phyloP scores from a whole-genome alignment of 768 basidiomycete genomes.

The Tylopilus plumbeoviolaceoides region DNA sequence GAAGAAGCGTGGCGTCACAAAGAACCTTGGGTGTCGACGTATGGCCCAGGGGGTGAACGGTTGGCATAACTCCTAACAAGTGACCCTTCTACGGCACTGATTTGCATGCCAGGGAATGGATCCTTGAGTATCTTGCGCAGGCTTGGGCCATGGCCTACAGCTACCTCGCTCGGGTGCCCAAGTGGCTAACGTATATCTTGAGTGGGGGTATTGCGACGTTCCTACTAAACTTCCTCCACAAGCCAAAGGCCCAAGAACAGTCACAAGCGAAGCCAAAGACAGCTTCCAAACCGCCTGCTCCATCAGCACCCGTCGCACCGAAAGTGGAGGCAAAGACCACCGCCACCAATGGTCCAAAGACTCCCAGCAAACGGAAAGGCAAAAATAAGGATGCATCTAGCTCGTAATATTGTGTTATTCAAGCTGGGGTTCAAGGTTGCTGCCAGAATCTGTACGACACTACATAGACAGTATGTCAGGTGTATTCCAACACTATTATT shows the following conservation, averaged over 20 bases:
- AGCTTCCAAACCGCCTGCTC: not conserved
- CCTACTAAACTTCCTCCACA: slow-evolving; percentile 63
- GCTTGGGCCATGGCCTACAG: slow-evolving; percentile 50
- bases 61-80: slow-evolving; percentile 25
- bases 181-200: slow-evolving; percentile 63
- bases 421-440: no score
- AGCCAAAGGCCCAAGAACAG: slow-evolving; percentile 8
- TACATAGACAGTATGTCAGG: no score
- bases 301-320: not conserved
- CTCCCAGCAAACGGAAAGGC: slow-evolving; percentile 27
- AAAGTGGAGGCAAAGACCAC: slow-evolving; percentile 16
- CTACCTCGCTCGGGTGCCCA: slow-evolving; percentile 52
- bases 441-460: no score
- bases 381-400: slow-evolving; percentile 13
- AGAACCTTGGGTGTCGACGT: slow-evolving; percentile 66
- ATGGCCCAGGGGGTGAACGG: slow-evolving; percentile 76
- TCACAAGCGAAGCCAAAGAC: slow-evolving; percentile 6
- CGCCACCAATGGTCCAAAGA: slow-evolving; percentile 17
- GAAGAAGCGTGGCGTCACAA: slow-evolving; percentile 58
- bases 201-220: slow-evolving; percentile 68
- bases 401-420: not conserved
- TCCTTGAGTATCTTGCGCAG: slow-evolving; percentile 57
- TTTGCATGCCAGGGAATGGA: slow-evolving; percentile 49
- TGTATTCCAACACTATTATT: no score
- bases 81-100: slow-evolving; percentile 8